Percentiles rank a stretch among this genome's conserved stretches.
phyloP scores from a whole-genome alignment of 108 stramenopile genomes.

The Epithemia pelagica region DNA sequence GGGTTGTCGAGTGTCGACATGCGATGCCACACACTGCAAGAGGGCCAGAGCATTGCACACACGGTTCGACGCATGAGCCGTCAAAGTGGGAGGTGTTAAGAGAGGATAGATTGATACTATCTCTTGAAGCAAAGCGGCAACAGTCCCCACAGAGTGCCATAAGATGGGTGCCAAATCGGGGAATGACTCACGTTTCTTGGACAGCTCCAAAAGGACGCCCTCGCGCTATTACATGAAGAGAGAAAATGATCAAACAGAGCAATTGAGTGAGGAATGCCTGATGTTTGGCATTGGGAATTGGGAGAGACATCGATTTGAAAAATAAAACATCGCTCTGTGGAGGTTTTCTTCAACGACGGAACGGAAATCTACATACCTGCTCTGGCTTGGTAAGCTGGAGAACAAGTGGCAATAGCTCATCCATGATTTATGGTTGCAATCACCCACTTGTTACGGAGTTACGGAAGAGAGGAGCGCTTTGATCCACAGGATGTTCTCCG shows the following conservation, averaged over 20 bases:
- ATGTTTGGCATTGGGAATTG: background rate
- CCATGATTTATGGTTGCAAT: conserved; percentile 42
- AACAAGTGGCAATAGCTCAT: conserved; percentile 70
- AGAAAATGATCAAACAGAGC: background rate
- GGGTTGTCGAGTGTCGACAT: conserved; percentile 90
- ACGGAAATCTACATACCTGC: conserved; percentile 17
- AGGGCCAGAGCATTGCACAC: conserved; percentile 99
- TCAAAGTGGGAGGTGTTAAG: conserved; percentile 93
- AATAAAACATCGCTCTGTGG: too few species aligned
- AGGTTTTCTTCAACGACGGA: too few species aligned
- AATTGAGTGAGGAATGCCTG: background rate
- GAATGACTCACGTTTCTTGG: conserved; percentile 95
- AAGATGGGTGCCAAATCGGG: conserved; percentile 92
- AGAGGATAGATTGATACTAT: conserved; percentile 97
- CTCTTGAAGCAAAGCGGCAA: conserved; percentile 92
- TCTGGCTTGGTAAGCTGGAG: conserved; percentile 69
- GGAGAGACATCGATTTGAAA: background rate
- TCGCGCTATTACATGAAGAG: conserved; percentile 60
- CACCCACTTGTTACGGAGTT: background rate
- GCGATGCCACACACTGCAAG: conserved; percentile 97
- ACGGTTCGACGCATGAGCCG: conserved; percentile 92
- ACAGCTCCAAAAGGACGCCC: conserved; percentile 90
- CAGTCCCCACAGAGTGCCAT: conserved; percentile 74
- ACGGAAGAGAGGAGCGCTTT: background rate
- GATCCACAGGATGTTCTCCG: too few species aligned